Evolutionary conservation across 208 protist species (phyloP), one percentile per base, ranked within the genome.

Genomic region (Leishmania mexicana): DNA sequence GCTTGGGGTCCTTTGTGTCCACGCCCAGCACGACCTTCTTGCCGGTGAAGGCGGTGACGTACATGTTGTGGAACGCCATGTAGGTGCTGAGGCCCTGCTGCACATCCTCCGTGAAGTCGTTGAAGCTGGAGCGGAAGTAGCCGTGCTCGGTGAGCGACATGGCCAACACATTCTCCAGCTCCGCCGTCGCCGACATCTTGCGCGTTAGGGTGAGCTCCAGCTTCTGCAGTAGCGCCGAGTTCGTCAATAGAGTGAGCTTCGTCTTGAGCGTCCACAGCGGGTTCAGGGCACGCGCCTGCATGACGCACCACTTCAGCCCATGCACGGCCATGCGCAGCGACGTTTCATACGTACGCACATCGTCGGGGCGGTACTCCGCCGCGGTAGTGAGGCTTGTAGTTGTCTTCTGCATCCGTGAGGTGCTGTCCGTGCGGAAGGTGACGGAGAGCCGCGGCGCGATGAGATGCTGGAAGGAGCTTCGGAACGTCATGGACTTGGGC

Each of bases 81-180:
- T 88, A 85, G 42, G 87, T 76, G 57, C 47, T 84, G 62, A 94
- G n/a, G 31, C 86, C 81, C 62, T 89, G 83, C 70, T 87, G 81
- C n/a, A 76, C 75, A 35, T 85, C 84, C 54, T 86, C 81, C 5
- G 64, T 77, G 15, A 79, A 53, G 28, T 80, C 82, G 45, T 62
- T 70, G 60, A 97, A 31, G 21, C 57, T 72, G 19, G 83, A 89
- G 28, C 75, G 87, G 57, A 96, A 94, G 81, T 88, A 89, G 53
- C 94, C 92, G 78, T 90, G 60, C 73, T 94, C 83, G 40, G 57
- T 86, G 17, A 93, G 60, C 17, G 90, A 96, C 88, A 88, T 90
- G 5, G 86, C 84, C 38, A 94, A 68, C 2, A 85, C 86, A 79
- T 92, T 97, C 83, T 93, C 83, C 53, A 97, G 88, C 75, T 83